phyloP scores from a whole-genome alignment of 306 rosid species.

The Carpinus fangiana region DNA sequence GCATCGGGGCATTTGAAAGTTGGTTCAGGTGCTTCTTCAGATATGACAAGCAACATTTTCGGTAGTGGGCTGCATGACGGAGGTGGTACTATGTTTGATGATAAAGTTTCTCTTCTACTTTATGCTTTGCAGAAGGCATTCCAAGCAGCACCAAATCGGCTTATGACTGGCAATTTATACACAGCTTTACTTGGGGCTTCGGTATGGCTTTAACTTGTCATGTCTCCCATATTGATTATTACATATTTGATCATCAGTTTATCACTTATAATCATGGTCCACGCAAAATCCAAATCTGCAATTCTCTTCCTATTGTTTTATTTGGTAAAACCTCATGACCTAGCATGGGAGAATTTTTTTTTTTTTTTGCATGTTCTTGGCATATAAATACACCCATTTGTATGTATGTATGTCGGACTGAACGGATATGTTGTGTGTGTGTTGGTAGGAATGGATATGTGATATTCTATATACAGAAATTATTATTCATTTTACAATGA shows the following conservation, averaged over 20 bases:
- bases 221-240: background rate
- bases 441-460: background rate
- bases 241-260: background rate
- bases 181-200: conserved; percentile 85
- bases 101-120: conserved; percentile 83
- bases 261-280: background rate
- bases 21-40: conserved; percentile 50
- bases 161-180: conserved; percentile 79
- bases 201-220: conserved; percentile 57
- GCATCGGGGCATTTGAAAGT: conserved; percentile 81
- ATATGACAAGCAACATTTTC: conserved; percentile 59
- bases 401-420: background rate
- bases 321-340: background rate
- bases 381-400: background rate
- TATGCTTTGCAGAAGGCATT: conserved; percentile 94
- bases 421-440: background rate
- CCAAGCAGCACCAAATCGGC: conserved; percentile 88
- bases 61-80: conserved; percentile 73
- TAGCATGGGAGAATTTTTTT: background rate
- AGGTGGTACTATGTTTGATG: conserved; percentile 90
- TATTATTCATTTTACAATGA: background rate
- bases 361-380: no score
- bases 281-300: conserved; percentile 5
- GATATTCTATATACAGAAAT: background rate
- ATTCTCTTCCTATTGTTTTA: conserved; percentile 4